Evolutionary conservation across 2,329 filamentous ascomycete species (phyloP), one percentile per base, ranked within the genome.

Genomic region (Didymella pinodella): DNA sequence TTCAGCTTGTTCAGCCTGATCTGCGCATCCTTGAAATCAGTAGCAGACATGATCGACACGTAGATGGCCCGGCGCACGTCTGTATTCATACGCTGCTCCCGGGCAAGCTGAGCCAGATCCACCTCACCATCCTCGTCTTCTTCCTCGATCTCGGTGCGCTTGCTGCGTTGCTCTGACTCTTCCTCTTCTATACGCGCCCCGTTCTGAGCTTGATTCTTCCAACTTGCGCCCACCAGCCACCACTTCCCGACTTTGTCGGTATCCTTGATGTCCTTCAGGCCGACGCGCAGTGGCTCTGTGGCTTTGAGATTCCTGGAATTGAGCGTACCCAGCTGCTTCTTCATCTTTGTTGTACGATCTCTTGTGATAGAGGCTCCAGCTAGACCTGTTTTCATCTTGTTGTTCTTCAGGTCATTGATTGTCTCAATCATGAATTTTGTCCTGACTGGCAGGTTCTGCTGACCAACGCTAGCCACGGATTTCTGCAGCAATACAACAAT

Each of bases 171-270:
- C 48, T 78, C 73, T 70, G 77, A 32, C 65, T 66, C 59, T 69
- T 77, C 66, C 56, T 77, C 66, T 55, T 80, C 77, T 59, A 59
- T 64, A 55, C 71, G 65, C 28, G 78, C 75, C 20, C 78, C 77
- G n/a, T 63, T 66, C 18, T 80, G 78, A 12, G 57, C 66, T 18
- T 77, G 65, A 58, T 83, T 74, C 40, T 81, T 82, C 86, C 94
- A 97, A 76, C 93, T 97, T n/a, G 95, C 94, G 50, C 95, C 95
- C 5, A 98, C 91, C 20, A 98, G 86, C 95, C 95, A 99, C 95
- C 95, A 99, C 80, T 97, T 97, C 0, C 95, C 95, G 73, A 89
- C 91, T 73, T 90, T 94, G 40, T 94, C 90, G 0, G 90, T 89
- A 62, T 93, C 87, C 63, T 88, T 88, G 50, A 99, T 91, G 70